phyloP scores from a whole-genome alignment of 768 basidiomycete genomes.

The Termitomyces sp. region DNA sequence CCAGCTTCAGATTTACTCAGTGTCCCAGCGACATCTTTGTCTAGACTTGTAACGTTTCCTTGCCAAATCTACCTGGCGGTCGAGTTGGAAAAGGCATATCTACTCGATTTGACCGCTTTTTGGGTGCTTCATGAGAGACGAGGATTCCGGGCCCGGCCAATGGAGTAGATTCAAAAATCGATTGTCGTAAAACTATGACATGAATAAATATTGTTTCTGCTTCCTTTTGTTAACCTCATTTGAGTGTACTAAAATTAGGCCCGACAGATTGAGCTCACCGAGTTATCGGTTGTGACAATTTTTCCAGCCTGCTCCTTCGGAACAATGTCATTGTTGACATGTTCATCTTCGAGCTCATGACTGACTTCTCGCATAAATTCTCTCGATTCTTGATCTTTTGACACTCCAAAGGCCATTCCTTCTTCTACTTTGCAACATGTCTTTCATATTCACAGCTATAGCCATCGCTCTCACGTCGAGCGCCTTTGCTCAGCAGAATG shows the following conservation, averaged over 20 bases:
- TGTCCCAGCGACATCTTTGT: no score
- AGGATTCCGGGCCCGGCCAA: not conserved
- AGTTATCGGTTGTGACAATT: not conserved
- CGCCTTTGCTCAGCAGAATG: slow-evolving; percentile 1
- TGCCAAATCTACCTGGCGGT: not conserved
- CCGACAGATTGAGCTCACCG: not conserved
- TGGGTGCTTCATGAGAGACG: not conserved
- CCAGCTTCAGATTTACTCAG: no score
- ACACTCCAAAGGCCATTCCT: not conserved
- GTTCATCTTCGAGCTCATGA: not conserved
- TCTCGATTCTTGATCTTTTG: not conserved
- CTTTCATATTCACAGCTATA: not conserved
- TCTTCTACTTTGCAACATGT: not conserved
- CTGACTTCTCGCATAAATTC: not conserved
- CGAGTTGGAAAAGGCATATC: not conserved
- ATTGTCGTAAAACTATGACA: not conserved
- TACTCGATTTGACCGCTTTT: not conserved
- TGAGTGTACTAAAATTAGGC: not conserved
- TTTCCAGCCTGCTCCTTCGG: not conserved
- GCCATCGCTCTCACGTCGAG: not conserved
- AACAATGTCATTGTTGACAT: not conserved
- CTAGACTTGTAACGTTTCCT: no score
- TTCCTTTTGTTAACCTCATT: not conserved
- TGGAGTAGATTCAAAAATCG: not conserved
- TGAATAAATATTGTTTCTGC: not conserved